phyloP scores from a whole-genome alignment of 805 yeast species.

The Yarrowia sp. region DNA sequence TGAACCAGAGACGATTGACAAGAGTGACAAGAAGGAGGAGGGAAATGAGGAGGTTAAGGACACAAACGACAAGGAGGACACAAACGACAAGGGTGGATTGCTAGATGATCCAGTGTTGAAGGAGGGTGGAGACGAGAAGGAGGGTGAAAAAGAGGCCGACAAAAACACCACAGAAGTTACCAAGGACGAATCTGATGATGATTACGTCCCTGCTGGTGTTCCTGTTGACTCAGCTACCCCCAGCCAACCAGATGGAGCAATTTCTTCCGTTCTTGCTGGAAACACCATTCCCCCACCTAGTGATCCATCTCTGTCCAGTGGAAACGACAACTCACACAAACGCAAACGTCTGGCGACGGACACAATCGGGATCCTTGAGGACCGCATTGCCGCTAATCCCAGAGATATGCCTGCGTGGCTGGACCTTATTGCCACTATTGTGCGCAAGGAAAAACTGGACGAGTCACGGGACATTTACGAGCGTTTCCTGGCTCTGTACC shows the following conservation, averaged over 20 bases:
- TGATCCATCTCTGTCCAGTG: not conserved
- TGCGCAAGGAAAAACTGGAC: slow-evolving; percentile 63
- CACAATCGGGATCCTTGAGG: slow-evolving; percentile 65
- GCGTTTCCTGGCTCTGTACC: slow-evolving; percentile 67
- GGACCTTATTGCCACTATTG: slow-evolving; percentile 58
- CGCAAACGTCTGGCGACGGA: slow-evolving; percentile 53
- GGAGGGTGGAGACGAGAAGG: not conserved
- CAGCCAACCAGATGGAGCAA: not conserved
- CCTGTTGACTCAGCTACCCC: not conserved
- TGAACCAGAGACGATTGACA: not conserved
- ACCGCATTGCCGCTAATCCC: slow-evolving; percentile 60
- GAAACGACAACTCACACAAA: not conserved
- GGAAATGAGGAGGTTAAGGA: not conserved
- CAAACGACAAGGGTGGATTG: not conserved
- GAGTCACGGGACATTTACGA: slow-evolving; percentile 66
- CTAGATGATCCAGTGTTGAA: not conserved
- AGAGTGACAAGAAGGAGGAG: not conserved
- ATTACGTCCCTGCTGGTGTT: slow-evolving; percentile 7
- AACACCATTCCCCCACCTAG: not conserved
- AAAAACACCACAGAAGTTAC: not conserved
- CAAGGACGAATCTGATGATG: not conserved
- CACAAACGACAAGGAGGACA: not conserved
- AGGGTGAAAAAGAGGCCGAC: not conserved
- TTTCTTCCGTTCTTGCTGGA: not conserved
- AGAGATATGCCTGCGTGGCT: slow-evolving; percentile 65